A percentile compares a stretch with the other conserved stretches of the same genome.
Evolutionary conservation across 805 yeast genomes (phyloP).

Genomic region (Teunomyces lycoperdinae): DNA sequence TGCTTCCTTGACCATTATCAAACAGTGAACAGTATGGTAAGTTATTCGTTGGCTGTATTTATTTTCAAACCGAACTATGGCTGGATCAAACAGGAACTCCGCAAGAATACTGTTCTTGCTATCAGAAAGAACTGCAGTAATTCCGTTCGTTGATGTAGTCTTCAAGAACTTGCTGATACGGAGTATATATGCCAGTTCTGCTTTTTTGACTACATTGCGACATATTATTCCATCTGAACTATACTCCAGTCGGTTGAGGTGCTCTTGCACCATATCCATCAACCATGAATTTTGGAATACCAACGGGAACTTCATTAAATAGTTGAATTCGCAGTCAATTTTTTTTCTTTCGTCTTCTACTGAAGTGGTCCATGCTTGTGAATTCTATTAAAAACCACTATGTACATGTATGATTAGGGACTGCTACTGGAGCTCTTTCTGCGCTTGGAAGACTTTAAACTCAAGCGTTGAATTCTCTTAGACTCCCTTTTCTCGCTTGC

Average conservation of each 20-base stretch:
- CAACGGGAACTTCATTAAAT: conserved; percentile 14
- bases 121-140: conserved; percentile 33
- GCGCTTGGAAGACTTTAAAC: conserved; percentile 15
- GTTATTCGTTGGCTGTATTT: conserved; percentile 34
- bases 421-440: conserved; percentile 11
- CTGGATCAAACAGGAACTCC: conserved; percentile 23
- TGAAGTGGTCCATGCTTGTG: neutral
- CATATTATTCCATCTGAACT: conserved; percentile 5
- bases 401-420: neutral
- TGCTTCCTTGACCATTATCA: conserved; percentile 28
- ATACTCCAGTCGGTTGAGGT: conserved; percentile 7
- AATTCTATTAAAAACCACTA: neutral
- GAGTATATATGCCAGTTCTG: conserved; percentile 5
- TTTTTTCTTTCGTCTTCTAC: neutral
- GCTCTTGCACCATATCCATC: conserved; percentile 8
- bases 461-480: conserved; percentile 30
- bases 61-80: conserved; percentile 29
- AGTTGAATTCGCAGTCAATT: neutral
- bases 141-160: conserved; percentile 18
- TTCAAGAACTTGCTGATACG: conserved; percentile 26
- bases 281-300: conserved; percentile 27
- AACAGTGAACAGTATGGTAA: conserved; percentile 22
- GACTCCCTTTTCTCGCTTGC: conserved; percentile 34
- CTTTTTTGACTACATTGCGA: neutral
- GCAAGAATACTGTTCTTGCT: conserved; percentile 28